A percentile compares a stretch with the other conserved stretches of the same genome.
Conservation (phyloP, 495 filamentous ascomycete species). For the Chaetomidium leptoderma region DNA sequence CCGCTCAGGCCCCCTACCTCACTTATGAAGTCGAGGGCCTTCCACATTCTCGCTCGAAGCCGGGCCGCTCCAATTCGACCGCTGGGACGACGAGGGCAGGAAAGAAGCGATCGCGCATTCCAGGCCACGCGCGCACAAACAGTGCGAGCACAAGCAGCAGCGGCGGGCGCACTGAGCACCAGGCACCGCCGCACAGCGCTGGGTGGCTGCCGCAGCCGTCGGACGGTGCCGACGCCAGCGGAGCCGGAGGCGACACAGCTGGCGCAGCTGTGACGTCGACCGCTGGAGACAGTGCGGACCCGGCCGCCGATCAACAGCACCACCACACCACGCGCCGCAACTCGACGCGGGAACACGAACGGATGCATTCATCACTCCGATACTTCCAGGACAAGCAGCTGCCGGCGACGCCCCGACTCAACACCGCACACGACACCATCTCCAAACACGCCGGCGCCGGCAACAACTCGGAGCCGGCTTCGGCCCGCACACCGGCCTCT, state of each 20-base stretch:
- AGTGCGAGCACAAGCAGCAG: constrained; percentile 35
- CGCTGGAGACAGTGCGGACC: constrained; percentile 7
- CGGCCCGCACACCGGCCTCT: constrained; percentile 28
- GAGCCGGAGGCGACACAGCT: constrained; percentile 6
- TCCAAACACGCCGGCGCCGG: constrained; percentile 27
- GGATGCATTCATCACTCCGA: constrained; percentile 26
- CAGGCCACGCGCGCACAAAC: constrained; percentile 28
- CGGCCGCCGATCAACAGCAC: constrained; percentile 11
- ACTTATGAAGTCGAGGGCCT: constrained; percentile 34
- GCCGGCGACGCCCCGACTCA: constrained; percentile 35
- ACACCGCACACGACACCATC: constrained; percentile 30
- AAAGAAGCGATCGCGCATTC: constrained; percentile 31
- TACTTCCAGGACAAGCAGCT: constrained; percentile 38
- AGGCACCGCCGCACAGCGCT: constrained; percentile 7
- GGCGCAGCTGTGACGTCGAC: constrained; percentile 9
- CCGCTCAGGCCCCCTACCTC: constrained; percentile 35
- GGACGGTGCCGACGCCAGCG: constrained; percentile 17
- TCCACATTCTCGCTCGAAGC: constrained; percentile 21
- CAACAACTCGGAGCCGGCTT: constrained; percentile 29
- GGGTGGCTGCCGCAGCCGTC: constrained; percentile 21
- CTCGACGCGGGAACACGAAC: constrained; percentile 28
- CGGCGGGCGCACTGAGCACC: constrained; percentile 22
- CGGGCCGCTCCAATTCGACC: constrained; percentile 36
- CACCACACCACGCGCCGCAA: constrained; percentile 19
- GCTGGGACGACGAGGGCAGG: constrained; percentile 21